phyloP scores from a whole-genome alignment of 1,139 yeast species.

The Geotrichum restrictum region DNA sequence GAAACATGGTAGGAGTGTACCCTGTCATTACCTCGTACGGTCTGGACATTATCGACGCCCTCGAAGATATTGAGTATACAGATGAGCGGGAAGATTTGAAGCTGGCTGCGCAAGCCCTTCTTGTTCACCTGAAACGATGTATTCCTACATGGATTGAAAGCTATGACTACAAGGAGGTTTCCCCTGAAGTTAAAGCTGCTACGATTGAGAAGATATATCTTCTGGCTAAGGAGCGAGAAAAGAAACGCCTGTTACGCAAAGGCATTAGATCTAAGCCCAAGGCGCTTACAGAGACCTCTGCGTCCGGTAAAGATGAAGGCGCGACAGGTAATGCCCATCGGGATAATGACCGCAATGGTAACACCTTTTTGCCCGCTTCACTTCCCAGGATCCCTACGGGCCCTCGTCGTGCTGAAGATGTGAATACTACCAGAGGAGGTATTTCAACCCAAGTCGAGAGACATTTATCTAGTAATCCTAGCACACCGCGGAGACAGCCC shows the following conservation, averaged over 20 bases:
- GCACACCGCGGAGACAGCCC: not conserved
- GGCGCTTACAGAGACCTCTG: not conserved
- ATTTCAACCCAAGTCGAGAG: conserved; percentile 8
- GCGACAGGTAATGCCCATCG: not conserved
- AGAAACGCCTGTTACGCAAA: conserved; percentile 10
- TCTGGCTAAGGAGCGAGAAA: conserved; percentile 23
- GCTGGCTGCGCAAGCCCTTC: conserved; percentile 70
- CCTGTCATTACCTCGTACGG: conserved; percentile 73
- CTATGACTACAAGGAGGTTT: conserved; percentile 31
- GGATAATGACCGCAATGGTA: conserved; percentile 5
- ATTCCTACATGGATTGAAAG: conserved; percentile 52
- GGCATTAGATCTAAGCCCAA: conserved; percentile 2
- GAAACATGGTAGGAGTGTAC: conserved; percentile 59
- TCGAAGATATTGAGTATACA: conserved; percentile 47
- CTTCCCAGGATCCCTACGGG: conserved; percentile 28
- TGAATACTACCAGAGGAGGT: conserved; percentile 6
- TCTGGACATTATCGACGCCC: conserved; percentile 46
- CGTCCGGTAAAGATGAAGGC: conserved; percentile 3
- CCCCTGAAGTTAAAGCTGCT: conserved; percentile 26
- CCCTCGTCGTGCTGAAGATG: conserved; percentile 21
- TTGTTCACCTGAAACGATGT: conserved; percentile 65
- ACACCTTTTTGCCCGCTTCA: conserved; percentile 23
- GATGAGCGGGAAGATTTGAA: conserved; percentile 80
- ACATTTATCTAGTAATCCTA: not conserved
- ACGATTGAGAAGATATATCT: conserved; percentile 24